Evolutionary conservation across 1,284 basidiomycete genomes (phyloP).

Genomic region (Schizophyllum amplum): DNA sequence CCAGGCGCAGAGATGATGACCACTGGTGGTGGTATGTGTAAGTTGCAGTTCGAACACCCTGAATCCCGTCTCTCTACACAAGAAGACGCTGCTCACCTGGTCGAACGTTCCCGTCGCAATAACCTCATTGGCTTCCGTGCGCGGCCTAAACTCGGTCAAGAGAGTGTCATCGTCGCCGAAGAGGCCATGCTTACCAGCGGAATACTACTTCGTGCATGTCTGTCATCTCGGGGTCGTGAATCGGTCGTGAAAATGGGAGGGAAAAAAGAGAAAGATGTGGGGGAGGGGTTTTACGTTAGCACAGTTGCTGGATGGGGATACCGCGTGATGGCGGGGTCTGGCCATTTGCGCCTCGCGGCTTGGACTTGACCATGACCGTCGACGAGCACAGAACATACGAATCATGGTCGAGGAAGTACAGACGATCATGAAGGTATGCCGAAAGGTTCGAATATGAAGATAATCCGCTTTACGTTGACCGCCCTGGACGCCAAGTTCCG

Average conservation of each 20-base stretch:
- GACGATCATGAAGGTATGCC: no score
- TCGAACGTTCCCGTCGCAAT: conserved; percentile 74
- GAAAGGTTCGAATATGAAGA: no score
- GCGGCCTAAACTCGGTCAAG: conserved; percentile 36
- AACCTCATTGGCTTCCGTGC: conserved; percentile 46
- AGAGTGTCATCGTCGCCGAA: no score
- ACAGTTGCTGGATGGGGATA: conserved; percentile 1
- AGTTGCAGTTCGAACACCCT: conserved; percentile 3
- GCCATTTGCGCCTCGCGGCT: no score
- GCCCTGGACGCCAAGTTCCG: no score
- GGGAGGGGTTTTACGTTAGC: neutral
- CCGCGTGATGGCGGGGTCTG: no score
- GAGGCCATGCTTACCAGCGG: conserved; percentile 30
- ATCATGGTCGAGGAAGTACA: no score
- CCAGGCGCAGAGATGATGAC: conserved; percentile 50
- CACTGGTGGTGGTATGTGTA: conserved; percentile 50
- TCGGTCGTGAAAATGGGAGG: conserved; percentile 1
- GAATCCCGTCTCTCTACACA: neutral
- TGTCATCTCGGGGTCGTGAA: conserved; percentile 19
- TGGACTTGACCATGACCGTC: no score
- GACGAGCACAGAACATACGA: no score
- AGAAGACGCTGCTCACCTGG: conserved; percentile 52
- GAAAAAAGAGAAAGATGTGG: neutral
- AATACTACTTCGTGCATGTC: conserved; percentile 39
- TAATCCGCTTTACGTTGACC: no score